Base-by-base conservation (phyloP, 2,329 filamentous ascomycete genomes). In the Clonostachys chloroleuca region DNA sequence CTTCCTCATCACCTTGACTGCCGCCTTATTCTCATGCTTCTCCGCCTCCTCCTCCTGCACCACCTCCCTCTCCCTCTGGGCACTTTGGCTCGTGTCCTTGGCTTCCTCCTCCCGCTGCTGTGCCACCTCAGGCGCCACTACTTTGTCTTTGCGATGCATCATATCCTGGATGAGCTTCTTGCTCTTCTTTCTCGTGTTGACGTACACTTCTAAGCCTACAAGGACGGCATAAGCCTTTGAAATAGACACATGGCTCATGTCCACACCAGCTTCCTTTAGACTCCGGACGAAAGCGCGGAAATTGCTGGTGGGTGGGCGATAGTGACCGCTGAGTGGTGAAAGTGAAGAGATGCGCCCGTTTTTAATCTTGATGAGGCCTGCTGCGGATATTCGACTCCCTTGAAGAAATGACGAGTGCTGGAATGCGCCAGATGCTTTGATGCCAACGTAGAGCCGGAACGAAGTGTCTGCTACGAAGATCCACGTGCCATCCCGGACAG, bases 341-440 rank as follows among this genome's bases (percentile, higher is more conserved):
- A 95, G 72, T 44, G 83, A 84, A 3, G 80, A 75, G n/a, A 96
- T 64, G 33, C 87, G 81, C 2, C 92, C 92, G 54, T 91, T 75
- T 60, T 89, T 89, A 59, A 96, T 84, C 63, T 88, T 91, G 61
- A 96, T 90, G 24, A 92, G 72, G 0, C 92, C 92, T 5, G 92
- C 92, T 0, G 91, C 85, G 0, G 84, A 82, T 45, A 96, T 91
- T 12, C 91, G 82, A 10, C 84, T 79, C 20, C 91, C 92, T 51
- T 92, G 87, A 2, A 96, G 74, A 58, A 96, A 96, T 0, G 89
- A 94, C 12, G 86, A 92, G 65, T 96, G 92, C 58, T 96, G 92
- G 59, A 96, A 96, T 5, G 87, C 83, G 12, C 92, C 92, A 5
- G 84, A 86, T 62, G 88, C 83, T 60, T 96, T 96, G 70, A 96